Evolutionary conservation across 2,329 filamentous ascomycete genomes (phyloP), one percentile per base, ranked within the genome.

Genomic region (Colletotrichum orbiculare): DNA sequence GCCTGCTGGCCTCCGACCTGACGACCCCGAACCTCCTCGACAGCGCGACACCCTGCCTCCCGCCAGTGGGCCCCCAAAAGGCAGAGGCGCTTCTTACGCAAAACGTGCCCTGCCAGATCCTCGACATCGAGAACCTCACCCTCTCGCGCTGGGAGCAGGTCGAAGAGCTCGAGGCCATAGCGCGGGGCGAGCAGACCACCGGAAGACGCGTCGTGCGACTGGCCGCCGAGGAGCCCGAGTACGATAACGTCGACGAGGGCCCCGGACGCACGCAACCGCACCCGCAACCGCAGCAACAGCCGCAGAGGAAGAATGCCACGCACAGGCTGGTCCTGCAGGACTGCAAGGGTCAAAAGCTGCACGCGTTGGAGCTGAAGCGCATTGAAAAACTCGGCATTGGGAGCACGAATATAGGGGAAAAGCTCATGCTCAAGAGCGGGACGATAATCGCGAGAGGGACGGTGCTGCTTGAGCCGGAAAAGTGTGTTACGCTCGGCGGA

Each of bases 281-380:
- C 35, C 54, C 58, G 25, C 64, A 64, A 60, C 70, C 66, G 48
- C 70, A 71, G 43, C 67, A 58, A 35, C 50, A 33, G 42, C 13
- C 42, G 12, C 70, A 74, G 25, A 72, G 76, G 35, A 79, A 75
- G 67, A 80, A 80, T 60, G 87, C 91, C 0, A 90, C 93, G 33
- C 94, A 97, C 79, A 91, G 93, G 62, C 77, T 98, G 35, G 83
- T 96, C 0, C 73, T 99, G 61, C 93, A 98, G 75, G 96, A 99
- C 78, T 87, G 87, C 49, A 84, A 79, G 8, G 94, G 93, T 0
- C 85, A 82, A 11, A 89, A 86, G 69, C 81, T 91, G 0, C 92
- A 89, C 71, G 94, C 84, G 0, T 79, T 97, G 53, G 94, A 98
- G 77, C 75, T 96, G 54, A 82, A 79, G 67, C 81, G 83, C 9